Conservation (phyloP, 768 basidiomycete species). For the Suillus clintonianus region DNA sequence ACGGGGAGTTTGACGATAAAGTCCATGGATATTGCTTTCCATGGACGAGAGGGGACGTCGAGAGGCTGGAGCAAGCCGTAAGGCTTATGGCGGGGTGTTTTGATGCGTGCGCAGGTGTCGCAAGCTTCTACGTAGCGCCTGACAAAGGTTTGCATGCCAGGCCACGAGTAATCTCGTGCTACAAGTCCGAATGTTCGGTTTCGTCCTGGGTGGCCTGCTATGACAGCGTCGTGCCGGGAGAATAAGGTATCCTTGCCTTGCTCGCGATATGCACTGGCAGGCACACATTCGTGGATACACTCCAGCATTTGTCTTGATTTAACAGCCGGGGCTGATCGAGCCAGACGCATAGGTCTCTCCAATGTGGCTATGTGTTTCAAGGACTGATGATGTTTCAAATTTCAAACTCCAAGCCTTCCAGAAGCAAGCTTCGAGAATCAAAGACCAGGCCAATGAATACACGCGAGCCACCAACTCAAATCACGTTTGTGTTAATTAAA, state of each 20-base stretch:
- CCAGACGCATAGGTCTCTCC: too few relatives aligned
- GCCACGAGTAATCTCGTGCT: slow-evolving; percentile 43
- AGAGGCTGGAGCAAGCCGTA: slow-evolving; percentile 34
- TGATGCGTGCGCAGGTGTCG: not conserved
- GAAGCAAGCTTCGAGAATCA: too few relatives aligned
- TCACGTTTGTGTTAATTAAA: too few relatives aligned
- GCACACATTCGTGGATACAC: too few relatives aligned
- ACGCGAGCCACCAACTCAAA: too few relatives aligned
- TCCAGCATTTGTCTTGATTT: too few relatives aligned
- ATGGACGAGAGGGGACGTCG: slow-evolving; percentile 36
- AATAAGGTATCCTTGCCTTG: slow-evolving; percentile 31
- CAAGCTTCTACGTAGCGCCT: not conserved
- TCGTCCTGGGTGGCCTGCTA: slow-evolving; percentile 44
- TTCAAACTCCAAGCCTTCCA: too few relatives aligned
- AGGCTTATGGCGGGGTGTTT: slow-evolving; percentile 2
- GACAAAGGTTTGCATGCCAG: slow-evolving; percentile 1
- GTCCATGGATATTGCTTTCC: slow-evolving; percentile 43
- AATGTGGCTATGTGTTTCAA: too few relatives aligned
- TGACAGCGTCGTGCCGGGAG: slow-evolving; percentile 36
- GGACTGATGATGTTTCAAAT: too few relatives aligned
- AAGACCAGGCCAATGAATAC: too few relatives aligned
- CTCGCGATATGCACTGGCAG: too few relatives aligned
- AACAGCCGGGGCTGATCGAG: too few relatives aligned
- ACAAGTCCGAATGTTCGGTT: slow-evolving; percentile 34
- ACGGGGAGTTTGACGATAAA: slow-evolving; percentile 38